Base-by-base conservation (phyloP, 2,329 filamentous ascomycete species). In the Fusarium sp. region DNA sequence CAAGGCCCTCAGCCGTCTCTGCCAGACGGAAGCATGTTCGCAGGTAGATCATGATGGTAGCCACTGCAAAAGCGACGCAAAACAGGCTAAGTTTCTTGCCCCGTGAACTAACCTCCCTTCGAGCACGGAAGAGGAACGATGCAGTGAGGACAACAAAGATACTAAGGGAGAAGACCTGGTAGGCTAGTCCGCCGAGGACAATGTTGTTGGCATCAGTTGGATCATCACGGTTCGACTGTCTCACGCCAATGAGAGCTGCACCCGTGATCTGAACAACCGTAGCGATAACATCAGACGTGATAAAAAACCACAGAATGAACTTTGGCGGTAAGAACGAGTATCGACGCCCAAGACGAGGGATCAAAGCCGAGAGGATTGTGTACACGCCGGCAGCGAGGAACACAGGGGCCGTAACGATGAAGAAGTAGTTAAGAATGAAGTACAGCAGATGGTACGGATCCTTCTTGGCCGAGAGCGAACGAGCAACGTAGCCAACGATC, bases 401-500 rank as follows among this genome's bases (percentile, higher is more conserved):
- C 37, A 88, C 86, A 2, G 86, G 86, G 0, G 85, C 85, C 0
- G 84, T 83, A 62, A 88, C 85, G 73, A 88, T 86, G 78, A 86
- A 86, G 79, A 88, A 88, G 78, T 87, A 88, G 71, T 87, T 84
- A 45, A 86, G 76, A 39, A 88, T 84, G 67, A 88, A 88, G 78
- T 82, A 87, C 37, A 82, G 75, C 17, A 87, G 78, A 62, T 82
- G 78, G 73, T 87, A 87, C 0, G 85, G 85, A 62, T 87, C 79
- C 44, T 81, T 76, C 65, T 81, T 79, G 25, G 82, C 78, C 2
- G 82, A 83, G n/a, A 85, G 79, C 4, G 78, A 76, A 10, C 84
- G 81, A 49, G 82, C 81, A 52, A 82, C 71, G 68, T 86, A 86
- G 40, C 84, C 84, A 27, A 85, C 73, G 17, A 85, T 75, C 67